A percentile compares a stretch with the other conserved stretches of the same genome.
phyloP scores from a whole-genome alignment of 148 eudicot genomes.

The Arctostaphylos glauca region DNA sequence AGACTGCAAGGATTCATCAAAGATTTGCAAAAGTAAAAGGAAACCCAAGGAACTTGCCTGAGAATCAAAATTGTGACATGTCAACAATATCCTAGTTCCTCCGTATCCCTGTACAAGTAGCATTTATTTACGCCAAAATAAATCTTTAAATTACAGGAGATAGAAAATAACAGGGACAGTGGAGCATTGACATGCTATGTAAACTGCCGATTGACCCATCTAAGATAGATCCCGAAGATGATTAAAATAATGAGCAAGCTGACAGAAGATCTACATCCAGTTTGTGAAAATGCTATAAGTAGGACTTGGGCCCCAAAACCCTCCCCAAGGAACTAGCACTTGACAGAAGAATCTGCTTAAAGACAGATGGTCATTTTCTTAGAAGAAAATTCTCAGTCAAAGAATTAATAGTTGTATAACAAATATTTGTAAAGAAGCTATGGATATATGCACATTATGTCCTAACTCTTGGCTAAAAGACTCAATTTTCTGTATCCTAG shows the following conservation, averaged over 20 bases:
- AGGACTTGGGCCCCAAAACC: background rate
- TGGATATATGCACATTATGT: background rate
- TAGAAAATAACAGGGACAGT: background rate
- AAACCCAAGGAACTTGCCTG: constrained; percentile 40
- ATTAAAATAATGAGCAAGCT: background rate
- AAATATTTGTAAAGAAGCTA: background rate
- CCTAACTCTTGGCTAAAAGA: background rate
- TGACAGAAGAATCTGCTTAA: background rate
- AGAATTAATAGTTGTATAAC: background rate
- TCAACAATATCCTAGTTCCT: constrained; percentile 53
- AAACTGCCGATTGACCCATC: background rate
- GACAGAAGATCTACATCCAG: background rate
- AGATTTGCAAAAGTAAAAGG: background rate
- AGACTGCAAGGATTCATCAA: background rate
- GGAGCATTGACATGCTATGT: background rate
- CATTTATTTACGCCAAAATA: background rate
- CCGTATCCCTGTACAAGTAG: constrained; percentile 46
- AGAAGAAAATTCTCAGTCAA: background rate
- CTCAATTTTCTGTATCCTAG: background rate
- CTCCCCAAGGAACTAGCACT: background rate
- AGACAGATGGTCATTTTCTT: too few species aligned
- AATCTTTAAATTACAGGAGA: background rate
- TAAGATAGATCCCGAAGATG: background rate
- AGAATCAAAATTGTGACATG: constrained; percentile 51
- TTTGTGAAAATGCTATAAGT: background rate